Base-by-base conservation (phyloP, 225 moss, liverwort and hornwort genomes). In the Polytrichum formosum region DNA sequence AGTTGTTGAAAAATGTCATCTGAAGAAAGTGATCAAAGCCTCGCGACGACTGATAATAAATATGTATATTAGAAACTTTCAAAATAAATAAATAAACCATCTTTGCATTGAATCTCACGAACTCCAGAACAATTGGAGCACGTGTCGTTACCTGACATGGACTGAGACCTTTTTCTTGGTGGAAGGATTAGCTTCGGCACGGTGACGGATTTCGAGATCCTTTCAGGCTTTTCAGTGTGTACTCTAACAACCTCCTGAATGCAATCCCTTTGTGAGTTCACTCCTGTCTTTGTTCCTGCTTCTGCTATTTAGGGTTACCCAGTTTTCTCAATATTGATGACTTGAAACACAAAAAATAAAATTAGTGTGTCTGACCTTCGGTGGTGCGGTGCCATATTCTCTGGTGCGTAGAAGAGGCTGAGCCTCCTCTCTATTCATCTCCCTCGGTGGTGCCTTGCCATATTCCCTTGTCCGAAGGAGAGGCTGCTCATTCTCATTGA, bases 91-190 rank as follows among this genome's bases (percentile, higher is more conserved):
- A 56, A 56, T n/a, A n/a, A 56, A 56, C 1, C n/a, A 58, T 21
- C 6, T 20, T 23, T n/a, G 9, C 6, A 23, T 23, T 6, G 20
- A 23, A 58, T 20, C 20, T 58, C 22, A 22, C 58, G 9, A 22
- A 20, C 2, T 58, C 23, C 7, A 58, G 1, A 23, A 20, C 6
- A 22, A 6, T 22, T 21, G 58, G 21, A 58, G 23, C 6, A 20
- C 6, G 58, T 6, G 21, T 23, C 58, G 21, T 23, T 73, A 88
- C 87, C 75, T 75, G 75, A 77, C 60, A 84, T 31, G 23, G 84
- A 84, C n/a, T 69, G 71, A 61, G 75, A 65, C 66, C 69, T 82
- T 71, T 75, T 84, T 66, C 77, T 82, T 26, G 65, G 79, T 61
- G 79, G 82, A 37, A 84, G 66, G 21, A n/a, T 74, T 33, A 79